Evolutionary conservation across 1,284 basidiomycete species (phyloP), one percentile per base, ranked within the genome.

Genomic region (Ustilago curta): DNA sequence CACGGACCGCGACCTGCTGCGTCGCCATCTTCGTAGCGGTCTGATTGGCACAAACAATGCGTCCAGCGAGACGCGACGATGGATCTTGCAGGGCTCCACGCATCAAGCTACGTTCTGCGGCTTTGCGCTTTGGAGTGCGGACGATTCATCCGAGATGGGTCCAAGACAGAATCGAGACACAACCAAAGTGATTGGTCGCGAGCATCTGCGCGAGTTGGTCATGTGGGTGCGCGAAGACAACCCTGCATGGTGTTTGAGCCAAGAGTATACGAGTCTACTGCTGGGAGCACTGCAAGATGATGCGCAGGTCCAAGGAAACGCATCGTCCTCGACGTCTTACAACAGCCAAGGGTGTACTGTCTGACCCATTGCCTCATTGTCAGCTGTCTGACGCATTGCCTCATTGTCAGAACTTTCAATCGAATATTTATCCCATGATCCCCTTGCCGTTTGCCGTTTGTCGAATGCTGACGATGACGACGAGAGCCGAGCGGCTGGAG

Each of bases 1-100:
- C 6, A 14, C 21, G 18, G 45, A 57, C 3, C 57, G 62, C 21
- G 50, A 65, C 16, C 27, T 65, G 25, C 58, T 49, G 27, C 62
- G 54, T n/a, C 39, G 54, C 12, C 68, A 45, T 9, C n/a, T 58
- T 7, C 53, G 58, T 8, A 44, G 8, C 16, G 32, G 21, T 18
- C 8, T 37, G 16, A 39, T 23, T 2, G 25, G 43, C 21, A 44
- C 21, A 11, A 49, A 23, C 19, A 56, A 58, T 19, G 39, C 64
- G n/a, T 59, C 40, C 27, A 44, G 42, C 11, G 61, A 59, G 23
- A 69, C 61, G 12, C 65, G 70, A 8, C 61, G 65, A 25, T 73
- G 70, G 70, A 65, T 73, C 39, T 37, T 73, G 39, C 57, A 61
- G 43, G 70, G 70, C 18, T 32, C 29, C 2, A 73, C 65, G 14